phyloP scores from a whole-genome alignment of 108 stramenopile species.

The Mediolabrus comicus region DNA sequence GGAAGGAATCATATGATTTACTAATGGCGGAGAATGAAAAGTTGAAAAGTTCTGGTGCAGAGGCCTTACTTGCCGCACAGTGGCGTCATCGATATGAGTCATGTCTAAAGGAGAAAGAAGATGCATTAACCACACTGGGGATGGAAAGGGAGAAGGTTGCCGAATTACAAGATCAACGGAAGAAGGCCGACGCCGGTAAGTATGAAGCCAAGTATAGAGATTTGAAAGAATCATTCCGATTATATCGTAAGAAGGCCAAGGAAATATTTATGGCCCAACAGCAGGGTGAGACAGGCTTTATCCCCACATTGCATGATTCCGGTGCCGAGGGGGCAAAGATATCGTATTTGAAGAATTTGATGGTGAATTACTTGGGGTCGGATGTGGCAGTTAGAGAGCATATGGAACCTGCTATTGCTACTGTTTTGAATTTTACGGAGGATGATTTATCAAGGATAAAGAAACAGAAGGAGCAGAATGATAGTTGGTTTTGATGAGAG shows the following conservation, averaged over 20 bases:
- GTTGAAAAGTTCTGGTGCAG: conserved; percentile 82
- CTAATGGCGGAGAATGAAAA: conserved; percentile 80
- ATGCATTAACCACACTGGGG: conserved; percentile 57
- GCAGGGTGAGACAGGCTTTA: conserved; percentile 50
- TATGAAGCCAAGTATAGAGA: conserved; percentile 87
- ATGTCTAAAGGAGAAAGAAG: conserved; percentile 81
- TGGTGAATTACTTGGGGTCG: conserved; percentile 85
- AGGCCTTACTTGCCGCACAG: conserved; percentile 87
- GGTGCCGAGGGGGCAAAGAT: conserved; percentile 69
- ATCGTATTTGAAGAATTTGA: conserved; percentile 76
- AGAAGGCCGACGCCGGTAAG: conserved; percentile 56
- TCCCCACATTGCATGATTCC: conserved; percentile 42
- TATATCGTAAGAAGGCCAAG: conserved; percentile 91
- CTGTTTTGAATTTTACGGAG: conserved; percentile 78
- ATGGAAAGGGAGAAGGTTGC: conserved; percentile 57
- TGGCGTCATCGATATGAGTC: conserved; percentile 92
- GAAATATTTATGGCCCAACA: conserved; percentile 88
- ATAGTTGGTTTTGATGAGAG: conserved; percentile 56
- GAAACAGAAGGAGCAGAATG: conserved; percentile 67
- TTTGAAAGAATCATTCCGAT: conserved; percentile 87
- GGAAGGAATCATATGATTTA: conserved; percentile 88
- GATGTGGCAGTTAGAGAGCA: conserved; percentile 71
- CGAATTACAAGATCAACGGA: conserved; percentile 38
- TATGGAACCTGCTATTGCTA: conserved; percentile 89
- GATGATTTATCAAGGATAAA: conserved; percentile 73